These are phyloP conservation scores for Geotrichum histeridarum DNA, from an alignment of 1,139 yeast species.

Conservation along the genomic window DNA sequence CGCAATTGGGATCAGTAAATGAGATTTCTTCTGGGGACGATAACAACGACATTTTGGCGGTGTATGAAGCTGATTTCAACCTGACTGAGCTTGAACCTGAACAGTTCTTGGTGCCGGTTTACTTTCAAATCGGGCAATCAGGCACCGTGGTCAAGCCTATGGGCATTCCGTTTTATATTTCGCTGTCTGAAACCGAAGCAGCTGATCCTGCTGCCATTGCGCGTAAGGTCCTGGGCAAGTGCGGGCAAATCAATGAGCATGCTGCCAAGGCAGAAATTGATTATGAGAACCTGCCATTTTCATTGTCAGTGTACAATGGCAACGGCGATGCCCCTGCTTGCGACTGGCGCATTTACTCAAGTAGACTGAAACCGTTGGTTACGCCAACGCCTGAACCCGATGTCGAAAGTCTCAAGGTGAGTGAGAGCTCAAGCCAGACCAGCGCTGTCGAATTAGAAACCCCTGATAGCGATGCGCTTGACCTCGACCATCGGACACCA, in stretches of 20 bases:
- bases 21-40: slow-evolving; percentile 65
- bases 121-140: slow-evolving; percentile 43
- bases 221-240: slow-evolving; percentile 41
- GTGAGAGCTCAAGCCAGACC: neutral
- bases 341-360: slow-evolving; percentile 6
- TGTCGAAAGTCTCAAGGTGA: neutral
- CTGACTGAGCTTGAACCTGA: slow-evolving; percentile 24
- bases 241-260: neutral
- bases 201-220: slow-evolving; percentile 53
- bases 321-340: slow-evolving; percentile 7
- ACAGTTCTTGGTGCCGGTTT: slow-evolving; percentile 64
- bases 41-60: slow-evolving; percentile 50
- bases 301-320: neutral
- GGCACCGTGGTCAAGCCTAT: neutral
- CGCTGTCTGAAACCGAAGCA: slow-evolving; percentile 47
- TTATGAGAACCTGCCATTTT: neutral
- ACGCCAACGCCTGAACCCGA: slow-evolving; percentile 4
- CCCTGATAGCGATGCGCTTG: neutral
- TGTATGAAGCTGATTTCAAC: slow-evolving; percentile 20
- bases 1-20: slow-evolving; percentile 56
- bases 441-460: neutral
- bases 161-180: slow-evolving; percentile 62
- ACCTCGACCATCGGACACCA: neutral
- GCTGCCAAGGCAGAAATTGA: neutral
- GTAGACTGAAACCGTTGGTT: neutral